Evolutionary conservation across 768 basidiomycete genomes (phyloP).

Genomic region (Tulasnella sp.): DNA sequence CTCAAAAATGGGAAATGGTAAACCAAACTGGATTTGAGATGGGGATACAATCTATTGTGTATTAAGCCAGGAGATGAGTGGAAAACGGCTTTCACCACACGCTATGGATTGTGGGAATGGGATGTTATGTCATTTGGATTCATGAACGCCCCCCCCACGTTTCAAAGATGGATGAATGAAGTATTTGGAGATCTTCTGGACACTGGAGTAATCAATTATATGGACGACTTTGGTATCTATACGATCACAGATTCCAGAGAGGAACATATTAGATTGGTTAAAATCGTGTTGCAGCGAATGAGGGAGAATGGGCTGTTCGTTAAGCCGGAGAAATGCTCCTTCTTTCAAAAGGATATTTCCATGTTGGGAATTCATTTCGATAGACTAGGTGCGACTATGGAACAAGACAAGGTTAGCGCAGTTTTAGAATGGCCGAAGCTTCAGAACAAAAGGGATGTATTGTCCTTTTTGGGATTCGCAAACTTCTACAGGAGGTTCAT

Average conservation of each 20-base stretch:
- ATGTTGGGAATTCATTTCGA: conserved; percentile 19
- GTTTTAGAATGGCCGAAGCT: conserved; percentile 18
- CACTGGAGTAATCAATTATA: conserved; percentile 15
- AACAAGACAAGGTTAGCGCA: background rate
- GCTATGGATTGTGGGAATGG: background rate
- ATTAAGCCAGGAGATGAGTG: conserved; percentile 17
- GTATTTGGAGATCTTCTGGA: conserved; percentile 18
- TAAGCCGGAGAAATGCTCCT: conserved; percentile 20
- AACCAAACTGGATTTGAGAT: conserved; percentile 8
- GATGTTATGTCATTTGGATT: background rate
- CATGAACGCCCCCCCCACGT: background rate
- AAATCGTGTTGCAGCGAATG: conserved; percentile 9
- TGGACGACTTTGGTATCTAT: conserved; percentile 18
- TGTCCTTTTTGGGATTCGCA: conserved; percentile 21
- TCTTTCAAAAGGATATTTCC: conserved; percentile 14
- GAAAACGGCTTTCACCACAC: conserved; percentile 13
- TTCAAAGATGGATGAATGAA: conserved; percentile 17
- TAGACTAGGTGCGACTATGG: background rate
- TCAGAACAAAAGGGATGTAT: conserved; percentile 15
- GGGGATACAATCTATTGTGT: conserved; percentile 19
- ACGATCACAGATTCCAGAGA: conserved; percentile 12
- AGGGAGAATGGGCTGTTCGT: conserved; percentile 11
- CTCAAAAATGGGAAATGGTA: no score
- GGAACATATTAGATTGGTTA: conserved; percentile 8
- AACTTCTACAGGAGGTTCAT: conserved; percentile 24